Evolutionary conservation across 495 filamentous ascomycete species (phyloP), one percentile per base, ranked within the genome.

Genomic region (Lepidopterella palustris): DNA sequence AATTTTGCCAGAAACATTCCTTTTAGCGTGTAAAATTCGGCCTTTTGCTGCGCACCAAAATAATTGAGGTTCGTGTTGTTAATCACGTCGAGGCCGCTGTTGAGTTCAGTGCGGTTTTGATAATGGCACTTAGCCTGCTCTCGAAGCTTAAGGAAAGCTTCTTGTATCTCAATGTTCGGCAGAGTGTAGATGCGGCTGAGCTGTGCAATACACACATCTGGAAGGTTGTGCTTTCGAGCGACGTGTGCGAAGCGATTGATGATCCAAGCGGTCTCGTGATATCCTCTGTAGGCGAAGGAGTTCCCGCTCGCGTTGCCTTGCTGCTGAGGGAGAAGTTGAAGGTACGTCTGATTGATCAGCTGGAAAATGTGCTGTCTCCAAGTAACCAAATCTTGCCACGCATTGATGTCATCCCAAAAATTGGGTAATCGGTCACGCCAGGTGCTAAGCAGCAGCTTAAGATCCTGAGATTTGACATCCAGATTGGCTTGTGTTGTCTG

Each of bases 1-100:
- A 97, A 80, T 73, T 96, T 97, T 57, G 92, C 92, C 15, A 97
- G 78, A 79, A 99, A 99, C 95, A 99, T 99, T 49, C 95, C 95
- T 77, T 99, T 99, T 47, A 99, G 80, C 0, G 92, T 99, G 75
- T 95, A 97, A 74, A 99, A 99, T 70, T 99, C 95, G 4, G 95
- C 95, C 73, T 97, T 97, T 70, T 99, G 95, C 68, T 91, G 85
- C 5, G 87, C 78, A 57, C 90, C 93, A 71, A 99, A 99, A 74
- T 97, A 99, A 68, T 93, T 95, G 26, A 99, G 83, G 62, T 99
- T 99, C 55, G 95, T 99, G 66, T 99, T 99, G 73, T 99, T 97
- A 66, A 99, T 99, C 5, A 99, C 95, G 71, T 99, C 95, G 58
- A 99, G 69, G 1, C 95, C 95, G 69, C 84, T 92, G 49, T 83